Conservation (phyloP, 768 basidiomycete genomes). For the Pleurotus giganteus region DNA sequence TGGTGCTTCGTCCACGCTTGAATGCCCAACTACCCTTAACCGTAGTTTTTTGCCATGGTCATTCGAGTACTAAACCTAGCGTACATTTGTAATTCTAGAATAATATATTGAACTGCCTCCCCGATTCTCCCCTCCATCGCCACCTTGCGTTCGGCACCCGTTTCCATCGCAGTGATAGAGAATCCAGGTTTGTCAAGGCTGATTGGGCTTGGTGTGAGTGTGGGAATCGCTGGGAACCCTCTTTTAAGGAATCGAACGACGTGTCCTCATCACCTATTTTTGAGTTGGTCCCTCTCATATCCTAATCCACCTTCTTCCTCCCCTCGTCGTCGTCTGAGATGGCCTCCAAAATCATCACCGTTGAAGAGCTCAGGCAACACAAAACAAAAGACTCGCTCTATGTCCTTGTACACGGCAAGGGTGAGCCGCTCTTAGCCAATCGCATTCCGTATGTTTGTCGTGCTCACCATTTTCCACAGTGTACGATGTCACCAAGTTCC, state of each 20-base stretch:
- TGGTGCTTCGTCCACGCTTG: slow-evolving; percentile 73
- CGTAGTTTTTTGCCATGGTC: slow-evolving; percentile 42
- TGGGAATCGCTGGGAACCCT: neutral
- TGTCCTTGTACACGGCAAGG: slow-evolving; percentile 83
- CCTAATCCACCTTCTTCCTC: slow-evolving; percentile 11
- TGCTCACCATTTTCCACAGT: slow-evolving; percentile 46
- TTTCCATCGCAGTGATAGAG: neutral
- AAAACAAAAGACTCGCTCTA: slow-evolving; percentile 73
- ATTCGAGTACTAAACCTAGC: slow-evolving; percentile 79
- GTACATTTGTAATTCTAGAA: slow-evolving; percentile 30
- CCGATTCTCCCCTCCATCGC: neutral
- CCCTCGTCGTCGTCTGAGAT: slow-evolving; percentile 27
- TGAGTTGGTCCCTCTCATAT: slow-evolving; percentile 1
- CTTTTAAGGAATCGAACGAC: slow-evolving; percentile 7
- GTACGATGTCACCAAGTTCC: slow-evolving; percentile 90
- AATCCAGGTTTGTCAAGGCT: neutral
- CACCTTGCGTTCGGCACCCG: neutral
- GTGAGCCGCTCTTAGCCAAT: slow-evolving; percentile 44
- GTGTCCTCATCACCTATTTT: slow-evolving; percentile 7
- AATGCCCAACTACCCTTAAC: slow-evolving; percentile 46
- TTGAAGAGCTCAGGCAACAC: slow-evolving; percentile 79
- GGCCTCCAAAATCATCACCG: slow-evolving; percentile 55
- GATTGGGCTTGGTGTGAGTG: neutral
- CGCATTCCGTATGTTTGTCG: slow-evolving; percentile 28
- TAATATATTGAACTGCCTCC: slow-evolving; percentile 1